Percentiles rank a stretch among this genome's conserved stretches.
Evolutionary conservation across 768 basidiomycete species (phyloP).

Genomic region (Mrakia gelida): DNA sequence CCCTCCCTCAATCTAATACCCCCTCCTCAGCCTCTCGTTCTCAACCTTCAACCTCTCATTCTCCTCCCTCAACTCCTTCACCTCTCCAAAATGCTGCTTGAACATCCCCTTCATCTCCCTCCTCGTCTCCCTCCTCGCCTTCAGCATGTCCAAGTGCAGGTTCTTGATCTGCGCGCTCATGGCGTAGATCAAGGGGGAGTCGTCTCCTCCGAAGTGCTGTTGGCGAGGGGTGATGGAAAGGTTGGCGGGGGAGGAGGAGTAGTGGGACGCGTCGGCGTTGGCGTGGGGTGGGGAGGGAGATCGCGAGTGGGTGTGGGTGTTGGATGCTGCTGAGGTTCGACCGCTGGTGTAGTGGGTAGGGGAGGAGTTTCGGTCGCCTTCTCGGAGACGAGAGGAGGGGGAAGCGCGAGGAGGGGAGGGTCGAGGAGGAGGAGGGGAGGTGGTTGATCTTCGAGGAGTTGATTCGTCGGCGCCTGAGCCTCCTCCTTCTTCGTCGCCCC

Average conservation of each 20-base stretch:
- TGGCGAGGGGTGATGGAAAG: neutral
- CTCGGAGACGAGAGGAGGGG: too few species aligned
- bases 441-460: neutral
- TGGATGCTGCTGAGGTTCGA: neutral
- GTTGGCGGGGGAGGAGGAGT: neutral
- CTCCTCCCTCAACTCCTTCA: conserved; percentile 1
- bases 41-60: neutral
- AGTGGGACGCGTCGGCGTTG: neutral
- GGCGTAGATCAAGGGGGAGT: conserved; percentile 13
- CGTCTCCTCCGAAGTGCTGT: neutral
- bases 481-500: neutral
- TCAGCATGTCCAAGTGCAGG: conserved; percentile 14
- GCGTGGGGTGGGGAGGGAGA: neutral
- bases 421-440: neutral
- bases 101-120: conserved; percentile 6
- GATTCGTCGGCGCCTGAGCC: neutral
- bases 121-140: conserved; percentile 12
- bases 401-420: neutral
- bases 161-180: conserved; percentile 6
- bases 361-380: too few species aligned
- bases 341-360: too few species aligned
- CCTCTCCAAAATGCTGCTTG: conserved; percentile 2
- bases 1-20: neutral
- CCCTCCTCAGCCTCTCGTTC: conserved; percentile 17
- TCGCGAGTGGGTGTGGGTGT: neutral